Evolutionary conservation across 257 asterid species (phyloP), one percentile per base, ranked within the genome.

Genomic region (Echites panduratus): DNA sequence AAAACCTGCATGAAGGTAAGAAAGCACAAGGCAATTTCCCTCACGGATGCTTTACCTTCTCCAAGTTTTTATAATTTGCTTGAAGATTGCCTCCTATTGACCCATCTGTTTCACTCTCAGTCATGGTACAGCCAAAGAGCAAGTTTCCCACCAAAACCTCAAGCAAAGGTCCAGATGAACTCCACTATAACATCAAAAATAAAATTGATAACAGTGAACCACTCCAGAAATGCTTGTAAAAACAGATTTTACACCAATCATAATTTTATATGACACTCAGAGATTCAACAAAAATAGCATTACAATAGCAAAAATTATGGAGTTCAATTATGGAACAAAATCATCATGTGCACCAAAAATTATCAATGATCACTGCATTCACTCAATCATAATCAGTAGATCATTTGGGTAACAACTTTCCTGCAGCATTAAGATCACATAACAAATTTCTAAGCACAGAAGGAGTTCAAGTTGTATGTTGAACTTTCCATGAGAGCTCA

Each of bases 21-120:
- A 24, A 59, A 78, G 45, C 16, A 26, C 78, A 70, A 48, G 41
- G 20, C 5, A 20, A 49, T 72, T 10, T 32, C 57, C 44, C 59
- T 68, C 58, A 50, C 47, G 70, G 70, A 75, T 74, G 70, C 70
- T 69, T 59, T 79, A 93, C 98, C 97, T 88, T 91, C 84, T 91
- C 96, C 81, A 91, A 85, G 80, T 87, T 94, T 77, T 91, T 91
- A 84, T 91, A 94, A 86, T 89, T 88, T 77, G 86, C 96, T 85
- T 88, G 92, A 76, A 91, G 90, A 75, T 91, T 95, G 80, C 96
- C 82, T 52, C 62, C 84, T 82, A 85, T 70, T 61, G 86, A 85
- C 48, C 89, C 96, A 64, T 87, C 88, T 69, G 83, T 74, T 81
- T 80, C 84, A 65, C 82, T 84, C 74, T 82, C 89, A 65, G 77